Evolutionary conservation across 1,284 basidiomycete species (phyloP), one percentile per base, ranked within the genome.

Genomic region (Neolentinus lepideus): DNA sequence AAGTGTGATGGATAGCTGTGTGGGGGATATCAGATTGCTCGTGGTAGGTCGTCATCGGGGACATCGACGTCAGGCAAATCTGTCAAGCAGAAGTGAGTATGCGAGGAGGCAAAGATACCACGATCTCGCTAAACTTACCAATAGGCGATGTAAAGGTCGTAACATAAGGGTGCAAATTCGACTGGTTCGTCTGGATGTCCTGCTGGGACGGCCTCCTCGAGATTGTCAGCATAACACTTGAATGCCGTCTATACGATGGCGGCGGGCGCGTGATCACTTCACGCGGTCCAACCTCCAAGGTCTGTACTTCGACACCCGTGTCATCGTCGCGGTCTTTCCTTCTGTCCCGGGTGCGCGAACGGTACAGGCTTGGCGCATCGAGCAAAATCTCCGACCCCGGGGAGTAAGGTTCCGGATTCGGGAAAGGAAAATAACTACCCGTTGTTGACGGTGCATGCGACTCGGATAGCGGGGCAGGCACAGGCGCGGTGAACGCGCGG

Each of bases 61-160:
- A 21, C 38, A 16, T 43, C 38, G 6, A 21, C 19, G n/a, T 43
- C 38, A 16, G 38, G 38, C 16, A 43, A 43, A 43, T 43, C 38
- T 43, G 19, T 16, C 38, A 43, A 43, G 6, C 38, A 21, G 3
- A n/a, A 16, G 19, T 43, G 16, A 43, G 38, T 21, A 43, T 16
- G 16, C 38, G 19, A 16, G 38, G 3, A 16, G 6, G 8, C 38
- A 16, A 6, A 9, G 16, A n/a, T 21, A n/a, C n/a, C n/a, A n/a
- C n/a, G 16, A n/a, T n/a, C 8, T 4, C 6, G 24, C 11, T n/a
- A 33, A 3, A 33, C 51, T n/a, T 26, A 52, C 51, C 51, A 26
- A 52, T 52, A 4, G 51, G 51, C 6, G 51, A 52, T 29, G 51
- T 52, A 26, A 52, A 52, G 26, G 26, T 35, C 29, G 33, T 31